phyloP scores from a whole-genome alignment of 2,329 filamentous ascomycete species.

The Aphanoascus verrucosus region DNA sequence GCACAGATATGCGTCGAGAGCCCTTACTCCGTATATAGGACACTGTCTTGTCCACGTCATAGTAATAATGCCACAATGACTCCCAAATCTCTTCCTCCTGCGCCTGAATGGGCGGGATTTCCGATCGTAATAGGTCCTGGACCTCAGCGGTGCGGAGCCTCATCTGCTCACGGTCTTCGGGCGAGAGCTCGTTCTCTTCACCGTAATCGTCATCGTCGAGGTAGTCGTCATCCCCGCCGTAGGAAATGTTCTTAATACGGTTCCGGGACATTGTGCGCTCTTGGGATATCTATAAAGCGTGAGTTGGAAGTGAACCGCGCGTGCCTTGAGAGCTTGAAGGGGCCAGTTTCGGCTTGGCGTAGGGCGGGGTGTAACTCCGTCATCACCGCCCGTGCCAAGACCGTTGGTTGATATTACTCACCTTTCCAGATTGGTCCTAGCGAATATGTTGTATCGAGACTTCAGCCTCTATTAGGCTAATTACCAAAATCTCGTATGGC shows the following conservation, averaged over 20 bases:
- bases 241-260: slow-evolving; percentile 36
- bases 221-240: slow-evolving; percentile 34
- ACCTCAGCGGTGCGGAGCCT: slow-evolving; percentile 57
- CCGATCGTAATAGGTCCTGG: slow-evolving; percentile 51
- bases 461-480: no score
- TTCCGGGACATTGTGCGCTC: slow-evolving; percentile 33
- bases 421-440: no score
- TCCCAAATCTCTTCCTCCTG: slow-evolving; percentile 71
- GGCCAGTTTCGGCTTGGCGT: no score
- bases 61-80: slow-evolving; percentile 90
- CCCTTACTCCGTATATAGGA: slow-evolving; percentile 60
- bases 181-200: slow-evolving; percentile 25
- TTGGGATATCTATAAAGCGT: no score
- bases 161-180: slow-evolving; percentile 47
- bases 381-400: no score
- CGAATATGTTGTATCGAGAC: no score
- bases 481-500: no score
- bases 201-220: slow-evolving; percentile 28
- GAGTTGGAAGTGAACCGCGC: no score
- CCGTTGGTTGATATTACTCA: no score
- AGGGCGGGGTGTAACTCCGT: no score
- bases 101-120: slow-evolving; percentile 49
- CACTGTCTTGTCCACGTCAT: slow-evolving; percentile 77
- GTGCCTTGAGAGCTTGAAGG: no score
- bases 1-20: not conserved